Conservation (phyloP, 1,139 yeast species). For the Saccharomyces pastorianus region DNA sequence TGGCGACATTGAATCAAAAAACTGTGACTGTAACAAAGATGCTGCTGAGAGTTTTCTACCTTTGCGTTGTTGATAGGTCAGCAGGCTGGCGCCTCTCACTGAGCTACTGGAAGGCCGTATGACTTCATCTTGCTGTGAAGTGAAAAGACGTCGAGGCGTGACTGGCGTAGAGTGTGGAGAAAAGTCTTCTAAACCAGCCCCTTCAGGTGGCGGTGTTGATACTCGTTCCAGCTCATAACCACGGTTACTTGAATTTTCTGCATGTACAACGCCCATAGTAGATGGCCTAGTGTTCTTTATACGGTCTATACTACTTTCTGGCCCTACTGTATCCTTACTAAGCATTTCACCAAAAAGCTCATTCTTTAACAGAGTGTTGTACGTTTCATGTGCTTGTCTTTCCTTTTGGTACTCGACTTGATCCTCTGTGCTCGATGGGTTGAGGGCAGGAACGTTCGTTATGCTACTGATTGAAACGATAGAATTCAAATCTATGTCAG, state of each 20-base stretch:
- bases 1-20: conserved; percentile 60
- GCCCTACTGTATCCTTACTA: conserved; percentile 18
- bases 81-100: conserved; percentile 43
- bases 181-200: conserved; percentile 5
- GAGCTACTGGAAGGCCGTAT: conserved; percentile 45
- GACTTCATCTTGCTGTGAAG: conserved; percentile 14
- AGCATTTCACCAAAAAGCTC: conserved; percentile 87
- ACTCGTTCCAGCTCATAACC: neutral
- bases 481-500: conserved; percentile 81
- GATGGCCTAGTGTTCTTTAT: conserved; percentile 23
- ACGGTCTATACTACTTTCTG: conserved; percentile 26
- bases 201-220: conserved; percentile 22
- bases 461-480: conserved; percentile 55
- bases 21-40: conserved; percentile 60
- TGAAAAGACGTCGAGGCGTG: conserved; percentile 31
- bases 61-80: conserved; percentile 64
- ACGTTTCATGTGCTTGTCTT: conserved; percentile 80
- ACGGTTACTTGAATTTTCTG: neutral
- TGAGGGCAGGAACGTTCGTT: conserved; percentile 18
- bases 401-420: conserved; percentile 63
- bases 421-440: conserved; percentile 36
- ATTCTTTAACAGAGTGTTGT: conserved; percentile 75
- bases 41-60: conserved; percentile 50
- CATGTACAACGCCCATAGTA: neutral
- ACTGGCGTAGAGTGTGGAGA: conserved; percentile 32